Percentiles rank a stretch among this genome's conserved stretches.
phyloP scores from a whole-genome alignment of 2,329 filamentous ascomycete species.

The Ophiocordyceps robertsii region DNA sequence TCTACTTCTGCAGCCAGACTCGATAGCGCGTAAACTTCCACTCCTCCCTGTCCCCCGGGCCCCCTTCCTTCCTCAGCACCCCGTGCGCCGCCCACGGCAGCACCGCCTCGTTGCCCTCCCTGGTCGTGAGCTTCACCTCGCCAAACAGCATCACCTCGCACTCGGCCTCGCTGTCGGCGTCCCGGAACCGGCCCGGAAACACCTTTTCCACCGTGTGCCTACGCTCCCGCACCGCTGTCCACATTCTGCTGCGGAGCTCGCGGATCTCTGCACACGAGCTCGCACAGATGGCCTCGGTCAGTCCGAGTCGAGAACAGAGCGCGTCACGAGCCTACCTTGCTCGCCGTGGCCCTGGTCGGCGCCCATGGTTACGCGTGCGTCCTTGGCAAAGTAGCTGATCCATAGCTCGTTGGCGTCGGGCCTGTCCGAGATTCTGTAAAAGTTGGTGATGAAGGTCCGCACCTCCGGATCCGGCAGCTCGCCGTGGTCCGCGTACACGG shows the following conservation, averaged over 20 bases:
- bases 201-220: conserved; percentile 27
- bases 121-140: conserved; percentile 13
- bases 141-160: conserved; percentile 22
- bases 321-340: conserved; percentile 12
- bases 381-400: conserved; percentile 25
- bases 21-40: conserved; percentile 20
- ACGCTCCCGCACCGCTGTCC: conserved; percentile 24
- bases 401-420: conserved; percentile 27
- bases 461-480: conserved; percentile 17
- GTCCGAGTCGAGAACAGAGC: no score
- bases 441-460: conserved; percentile 26
- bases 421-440: conserved; percentile 30
- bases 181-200: conserved; percentile 24
- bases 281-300: no score
- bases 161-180: conserved; percentile 4
- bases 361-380: conserved; percentile 29
- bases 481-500: conserved; percentile 16
- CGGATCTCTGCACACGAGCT: conserved; percentile 23
- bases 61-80: conserved; percentile 12
- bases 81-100: conserved; percentile 19
- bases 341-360: conserved; percentile 21
- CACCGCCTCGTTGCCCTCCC: conserved; percentile 11
- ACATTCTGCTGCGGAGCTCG: conserved; percentile 27
- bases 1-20: conserved; percentile 16
- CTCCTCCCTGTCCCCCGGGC: conserved; percentile 8